phyloP scores from a whole-genome alignment of 768 basidiomycete genomes.

The Multifurca ochricompacta region DNA sequence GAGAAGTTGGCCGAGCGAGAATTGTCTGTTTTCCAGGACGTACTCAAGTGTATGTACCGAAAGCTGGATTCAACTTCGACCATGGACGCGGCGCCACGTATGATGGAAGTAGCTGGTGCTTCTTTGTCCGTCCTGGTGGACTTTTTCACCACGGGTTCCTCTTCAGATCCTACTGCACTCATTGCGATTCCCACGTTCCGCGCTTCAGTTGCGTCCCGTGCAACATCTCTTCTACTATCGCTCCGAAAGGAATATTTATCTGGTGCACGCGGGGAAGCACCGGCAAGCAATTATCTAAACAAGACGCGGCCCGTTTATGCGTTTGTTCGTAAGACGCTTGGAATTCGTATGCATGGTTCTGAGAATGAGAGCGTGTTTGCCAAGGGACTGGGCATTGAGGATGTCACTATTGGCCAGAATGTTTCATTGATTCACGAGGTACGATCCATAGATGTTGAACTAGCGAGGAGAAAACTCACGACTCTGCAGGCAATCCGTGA shows the following conservation, averaged over 20 bases:
- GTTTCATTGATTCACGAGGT: slow-evolving; percentile 71
- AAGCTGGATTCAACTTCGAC: slow-evolving; percentile 58
- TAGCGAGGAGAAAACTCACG: neutral
- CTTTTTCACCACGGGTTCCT: slow-evolving; percentile 31
- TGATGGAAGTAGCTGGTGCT: slow-evolving; percentile 63
- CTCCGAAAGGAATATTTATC: slow-evolving; percentile 51
- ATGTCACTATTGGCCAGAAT: slow-evolving; percentile 61
- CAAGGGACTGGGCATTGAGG: slow-evolving; percentile 58
- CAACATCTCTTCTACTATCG: slow-evolving; percentile 37
- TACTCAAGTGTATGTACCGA: slow-evolving; percentile 39
- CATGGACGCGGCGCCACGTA: slow-evolving; percentile 63
- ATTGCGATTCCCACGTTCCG: slow-evolving; percentile 46
- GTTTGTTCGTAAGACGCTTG: slow-evolving; percentile 62
- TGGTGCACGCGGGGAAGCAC: slow-evolving; percentile 51
- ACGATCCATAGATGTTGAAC: neutral
- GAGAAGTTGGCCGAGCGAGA: slow-evolving; percentile 32
- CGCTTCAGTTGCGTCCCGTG: slow-evolving; percentile 40
- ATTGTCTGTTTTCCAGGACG: slow-evolving; percentile 28
- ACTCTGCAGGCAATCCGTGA: slow-evolving; percentile 48
- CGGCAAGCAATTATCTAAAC: slow-evolving; percentile 60
- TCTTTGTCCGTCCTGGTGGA: slow-evolving; percentile 58
- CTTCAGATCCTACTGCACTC: slow-evolving; percentile 22
- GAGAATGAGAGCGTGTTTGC: slow-evolving; percentile 59
- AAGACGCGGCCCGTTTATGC: slow-evolving; percentile 69
- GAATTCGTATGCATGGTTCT: slow-evolving; percentile 73